Evolutionary conservation across 768 basidiomycete genomes (phyloP).

Genomic region (Chalciporus piperatus): DNA sequence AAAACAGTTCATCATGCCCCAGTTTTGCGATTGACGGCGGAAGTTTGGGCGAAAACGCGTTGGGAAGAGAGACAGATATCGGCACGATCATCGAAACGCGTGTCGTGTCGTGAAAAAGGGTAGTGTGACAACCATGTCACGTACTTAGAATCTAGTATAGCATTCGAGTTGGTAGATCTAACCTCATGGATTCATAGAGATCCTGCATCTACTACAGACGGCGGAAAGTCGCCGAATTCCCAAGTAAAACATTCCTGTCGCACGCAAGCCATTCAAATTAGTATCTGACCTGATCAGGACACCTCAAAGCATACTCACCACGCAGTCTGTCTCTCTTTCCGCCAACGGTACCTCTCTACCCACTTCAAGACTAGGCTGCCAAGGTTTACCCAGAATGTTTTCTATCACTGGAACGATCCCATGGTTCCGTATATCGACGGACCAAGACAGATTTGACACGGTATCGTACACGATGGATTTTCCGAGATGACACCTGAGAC

Average conservation of each 20-base stretch:
- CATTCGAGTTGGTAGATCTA: too few relatives aligned
- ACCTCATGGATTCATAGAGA: neutral
- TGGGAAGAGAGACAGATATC: constrained; percentile 39
- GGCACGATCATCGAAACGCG: constrained; percentile 60
- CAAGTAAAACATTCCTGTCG: constrained; percentile 66
- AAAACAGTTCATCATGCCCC: constrained; percentile 74
- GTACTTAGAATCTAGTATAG: too few relatives aligned
- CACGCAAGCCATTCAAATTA: neutral
- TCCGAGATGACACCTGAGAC: constrained; percentile 77
- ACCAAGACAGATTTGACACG: constrained; percentile 81
- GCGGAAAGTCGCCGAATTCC: constrained; percentile 56
- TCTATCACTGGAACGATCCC: constrained; percentile 79
- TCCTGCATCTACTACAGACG: constrained; percentile 1
- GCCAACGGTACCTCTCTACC: constrained; percentile 65
- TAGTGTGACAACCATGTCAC: neutral
- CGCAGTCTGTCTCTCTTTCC: constrained; percentile 58
- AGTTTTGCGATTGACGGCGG: constrained; percentile 66
- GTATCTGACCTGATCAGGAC: neutral
- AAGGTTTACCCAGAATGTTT: constrained; percentile 63
- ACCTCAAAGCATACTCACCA: constrained; percentile 44
- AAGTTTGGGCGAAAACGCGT: constrained; percentile 41
- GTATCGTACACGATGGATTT: constrained; percentile 89
- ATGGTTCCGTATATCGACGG: constrained; percentile 79
- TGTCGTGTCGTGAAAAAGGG: neutral
- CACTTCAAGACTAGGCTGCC: constrained; percentile 59